Evolutionary conservation across 148 eudicot species (phyloP).

Genomic region (Chenopodium album): DNA sequence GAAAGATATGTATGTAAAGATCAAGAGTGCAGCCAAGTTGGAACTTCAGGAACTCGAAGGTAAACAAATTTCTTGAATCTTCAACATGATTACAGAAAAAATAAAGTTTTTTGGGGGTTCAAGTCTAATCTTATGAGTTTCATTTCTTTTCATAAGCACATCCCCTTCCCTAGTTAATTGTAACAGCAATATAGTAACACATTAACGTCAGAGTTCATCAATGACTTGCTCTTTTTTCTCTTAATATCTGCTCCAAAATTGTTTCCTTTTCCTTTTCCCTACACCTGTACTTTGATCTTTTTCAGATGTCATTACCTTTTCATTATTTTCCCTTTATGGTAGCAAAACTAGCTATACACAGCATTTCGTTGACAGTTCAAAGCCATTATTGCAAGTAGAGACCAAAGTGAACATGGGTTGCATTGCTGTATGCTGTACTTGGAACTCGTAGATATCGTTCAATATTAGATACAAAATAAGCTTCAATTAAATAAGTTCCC

Average conservation of each 20-base stretch:
- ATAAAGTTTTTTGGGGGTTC: too few species aligned
- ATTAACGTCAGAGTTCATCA: not conserved
- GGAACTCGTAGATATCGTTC: not conserved
- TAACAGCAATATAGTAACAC: not conserved
- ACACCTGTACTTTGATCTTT: not conserved
- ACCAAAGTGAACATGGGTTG: too few species aligned
- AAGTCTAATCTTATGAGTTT: not conserved
- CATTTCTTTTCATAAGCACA: not conserved
- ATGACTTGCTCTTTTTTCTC: not conserved
- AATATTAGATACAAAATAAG: not conserved
- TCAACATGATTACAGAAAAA: not conserved
- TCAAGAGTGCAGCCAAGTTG: not conserved
- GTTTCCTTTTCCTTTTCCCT: not conserved
- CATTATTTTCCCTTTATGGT: too few species aligned
- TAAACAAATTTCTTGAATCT: not conserved
- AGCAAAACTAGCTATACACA: not conserved
- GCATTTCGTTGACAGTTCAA: not conserved
- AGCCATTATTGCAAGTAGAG: too few species aligned
- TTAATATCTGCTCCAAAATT: not conserved
- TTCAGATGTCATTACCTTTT: not conserved
- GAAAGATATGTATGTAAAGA: not conserved
- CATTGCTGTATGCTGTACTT: not conserved
- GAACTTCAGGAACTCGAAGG: not conserved
- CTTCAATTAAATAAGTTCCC: not conserved
- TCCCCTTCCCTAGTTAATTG: not conserved